These are phyloP conservation scores for Pseudogymnoascus sp. DNA, from an alignment of 2,329 filamentous ascomycete genomes.

Conservation along the genomic window DNA sequence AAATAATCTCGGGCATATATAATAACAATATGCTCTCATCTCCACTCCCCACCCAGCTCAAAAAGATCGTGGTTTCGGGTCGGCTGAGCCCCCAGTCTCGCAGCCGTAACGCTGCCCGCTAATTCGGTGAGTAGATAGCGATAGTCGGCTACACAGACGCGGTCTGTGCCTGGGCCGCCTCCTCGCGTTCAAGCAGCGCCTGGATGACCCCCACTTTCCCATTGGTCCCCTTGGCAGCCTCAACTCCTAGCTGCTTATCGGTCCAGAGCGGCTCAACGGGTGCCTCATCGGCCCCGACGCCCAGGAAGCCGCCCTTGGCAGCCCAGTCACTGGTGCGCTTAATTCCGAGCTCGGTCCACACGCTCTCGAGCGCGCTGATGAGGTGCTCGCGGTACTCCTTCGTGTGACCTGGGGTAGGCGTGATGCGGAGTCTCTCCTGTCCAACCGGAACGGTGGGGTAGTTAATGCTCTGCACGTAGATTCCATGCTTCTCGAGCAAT, in stretches of 20 bases:
- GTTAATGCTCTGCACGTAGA: constrained; percentile 98
- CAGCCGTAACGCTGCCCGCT: background rate
- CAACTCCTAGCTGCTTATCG: constrained; percentile 73
- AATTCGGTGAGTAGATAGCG: background rate
- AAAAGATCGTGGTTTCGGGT: constrained; percentile 30
- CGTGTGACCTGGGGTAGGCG: constrained; percentile 86
- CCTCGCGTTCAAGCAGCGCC: constrained; percentile 49
- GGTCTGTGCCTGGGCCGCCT: constrained; percentile 25
- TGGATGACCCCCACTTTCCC: constrained; percentile 42
- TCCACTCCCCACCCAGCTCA: constrained; percentile 2
- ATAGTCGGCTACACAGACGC: constrained; percentile 28
- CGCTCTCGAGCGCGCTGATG: constrained; percentile 71
- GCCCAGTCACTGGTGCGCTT: constrained; percentile 93
- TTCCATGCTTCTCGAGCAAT: constrained; percentile 79
- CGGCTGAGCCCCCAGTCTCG: constrained; percentile 23
- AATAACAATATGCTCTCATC: background rate
- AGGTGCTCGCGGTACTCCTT: constrained; percentile 80
- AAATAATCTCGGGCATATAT: background rate
- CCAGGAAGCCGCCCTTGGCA: constrained; percentile 83
- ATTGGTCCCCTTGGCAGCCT: constrained; percentile 36
- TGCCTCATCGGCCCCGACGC: constrained; percentile 62
- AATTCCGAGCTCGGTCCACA: constrained; percentile 82
- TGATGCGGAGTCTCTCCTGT: constrained; percentile 94
- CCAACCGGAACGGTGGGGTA: constrained; percentile 96
- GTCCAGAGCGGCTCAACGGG: constrained; percentile 77